These are phyloP conservation scores for Aspergillus pseudonomiae DNA, from an alignment of 2,329 filamentous ascomycete species.

Conservation along the genomic window DNA sequence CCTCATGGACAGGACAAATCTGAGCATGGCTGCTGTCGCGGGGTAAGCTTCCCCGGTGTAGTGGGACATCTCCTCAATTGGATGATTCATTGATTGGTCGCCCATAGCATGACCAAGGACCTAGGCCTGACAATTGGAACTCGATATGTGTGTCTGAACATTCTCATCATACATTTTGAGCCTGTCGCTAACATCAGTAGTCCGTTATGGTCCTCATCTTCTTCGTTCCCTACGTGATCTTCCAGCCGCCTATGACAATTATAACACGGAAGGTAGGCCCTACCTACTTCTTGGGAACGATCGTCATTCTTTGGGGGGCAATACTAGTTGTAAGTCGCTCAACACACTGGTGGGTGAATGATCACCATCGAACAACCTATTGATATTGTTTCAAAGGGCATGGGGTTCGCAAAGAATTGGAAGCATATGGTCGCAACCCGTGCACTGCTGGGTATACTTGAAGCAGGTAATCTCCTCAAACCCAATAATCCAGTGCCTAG, in stretches of 20 bases:
- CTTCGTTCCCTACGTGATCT: slow-evolving; percentile 34
- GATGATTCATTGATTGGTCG: neutral
- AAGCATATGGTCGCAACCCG: slow-evolving; percentile 28
- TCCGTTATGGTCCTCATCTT: slow-evolving; percentile 35
- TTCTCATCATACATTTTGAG: neutral
- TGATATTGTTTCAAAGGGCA: neutral
- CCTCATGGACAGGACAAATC: slow-evolving; percentile 78
- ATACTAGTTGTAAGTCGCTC: slow-evolving; percentile 29
- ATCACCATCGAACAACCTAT: neutral
- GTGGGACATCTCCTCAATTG: slow-evolving; percentile 49
- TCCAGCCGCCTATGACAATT: slow-evolving; percentile 33
- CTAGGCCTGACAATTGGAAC: slow-evolving; percentile 28
- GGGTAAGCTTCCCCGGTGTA: slow-evolving; percentile 52
- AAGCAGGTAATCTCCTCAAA: slow-evolving; percentile 63
- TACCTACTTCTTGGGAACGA: slow-evolving; percentile 28
- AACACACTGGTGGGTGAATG: too few species aligned
- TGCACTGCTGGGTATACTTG: slow-evolving; percentile 29
- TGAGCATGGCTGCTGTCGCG: slow-evolving; percentile 70
- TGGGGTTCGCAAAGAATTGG: slow-evolving; percentile 32
- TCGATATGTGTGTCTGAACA: slow-evolving; percentile 54
- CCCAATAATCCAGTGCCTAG: neutral
- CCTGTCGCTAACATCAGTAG: slow-evolving; percentile 15
- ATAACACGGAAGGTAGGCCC: slow-evolving; percentile 35
- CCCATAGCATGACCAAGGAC: slow-evolving; percentile 56
- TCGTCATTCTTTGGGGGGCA: slow-evolving; percentile 32